phyloP scores from a whole-genome alignment of 2,329 filamentous ascomycete species.

The Trichophaea hybrida region DNA sequence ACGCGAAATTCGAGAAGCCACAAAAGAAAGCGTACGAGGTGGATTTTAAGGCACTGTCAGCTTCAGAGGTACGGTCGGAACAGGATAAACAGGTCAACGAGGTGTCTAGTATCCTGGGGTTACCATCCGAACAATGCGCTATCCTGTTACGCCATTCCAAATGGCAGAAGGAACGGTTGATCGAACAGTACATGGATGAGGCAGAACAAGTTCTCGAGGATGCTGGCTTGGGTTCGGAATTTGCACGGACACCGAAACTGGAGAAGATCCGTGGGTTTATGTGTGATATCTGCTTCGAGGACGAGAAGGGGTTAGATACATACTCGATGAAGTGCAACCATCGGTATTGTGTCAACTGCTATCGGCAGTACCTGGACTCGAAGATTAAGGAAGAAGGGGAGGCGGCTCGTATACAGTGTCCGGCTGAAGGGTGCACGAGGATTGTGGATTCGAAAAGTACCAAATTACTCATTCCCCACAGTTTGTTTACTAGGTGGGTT shows the following conservation, averaged over 20 bases:
- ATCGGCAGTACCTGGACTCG: constrained; percentile 74
- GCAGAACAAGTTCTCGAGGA: constrained; percentile 66
- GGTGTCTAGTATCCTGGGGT: constrained; percentile 78
- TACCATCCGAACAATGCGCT: constrained; percentile 76
- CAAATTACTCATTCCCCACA: constrained; percentile 44
- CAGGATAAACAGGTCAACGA: constrained; percentile 79
- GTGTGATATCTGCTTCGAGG: constrained; percentile 95
- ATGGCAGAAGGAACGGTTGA: constrained; percentile 92
- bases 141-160: constrained; percentile 78
- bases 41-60: constrained; percentile 66
- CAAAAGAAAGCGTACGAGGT: constrained; percentile 67
- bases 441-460: constrained; percentile 86
- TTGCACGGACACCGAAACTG: constrained; percentile 49
- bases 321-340: constrained; percentile 95
- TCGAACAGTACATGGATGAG: constrained; percentile 92
- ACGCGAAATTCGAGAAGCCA: constrained; percentile 57
- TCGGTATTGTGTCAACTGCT: constrained; percentile 85
- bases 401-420: constrained; percentile 86
- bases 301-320: constrained; percentile 58
- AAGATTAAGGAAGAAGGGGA: constrained; percentile 95
- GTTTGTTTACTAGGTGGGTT: constrained; percentile 12
- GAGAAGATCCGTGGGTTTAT: constrained; percentile 58
- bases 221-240: constrained; percentile 60
- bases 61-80: constrained; percentile 65
- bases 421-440: constrained; percentile 69